Evolutionary conservation across 306 rosid genomes (phyloP), one percentile per base, ranked within the genome.

Genomic region (Ormosia semicastrata): DNA sequence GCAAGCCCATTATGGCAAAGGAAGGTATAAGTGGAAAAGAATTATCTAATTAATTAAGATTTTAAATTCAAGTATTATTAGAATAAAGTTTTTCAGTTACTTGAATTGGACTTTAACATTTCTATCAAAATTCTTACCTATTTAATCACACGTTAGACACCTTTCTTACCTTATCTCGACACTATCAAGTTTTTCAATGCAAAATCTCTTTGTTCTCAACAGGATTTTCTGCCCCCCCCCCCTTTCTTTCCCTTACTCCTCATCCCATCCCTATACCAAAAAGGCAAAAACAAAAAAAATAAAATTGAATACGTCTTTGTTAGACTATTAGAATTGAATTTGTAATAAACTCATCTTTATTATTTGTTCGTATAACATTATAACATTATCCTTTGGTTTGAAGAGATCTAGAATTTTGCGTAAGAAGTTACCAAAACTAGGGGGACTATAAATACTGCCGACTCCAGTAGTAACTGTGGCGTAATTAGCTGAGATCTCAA

Each of bases 361-460:
- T 50, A 49, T 47, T 52, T 0, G 64, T 72, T 53, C 3, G 24
- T 24, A 24, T 24, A 24, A 24, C 24, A 24, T 4, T 6, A 18
- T 56, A 30, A 46, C 62, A 47, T 73, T 56, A 18, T 57, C 33
- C 18, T 54, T 53, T 37, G 36, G 7, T 56, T 18, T 34, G n/a
- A 49, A 75, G 29, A 7, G 36, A 60, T 11, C 0, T 24, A 46
- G 15, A n/a, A 63, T 15, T 32, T 46, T 68, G 74, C 17, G 40
- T 11, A 41, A 18, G 49, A 29, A n/a, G 18, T 5, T 39, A 40
- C 33, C 54, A 80, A 44, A 79, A 50, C 3, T 59, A 3, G 17
- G 13, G 11, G 50, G 24, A 24, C 24, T 24, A 47, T 3, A 24
- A 41, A 64, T 78, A 67, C 9, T 79, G 81, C 77, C 81, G 87